Base-by-base conservation (phyloP, 257 asterid genomes). In the Rauvolfia tetraphylla region DNA sequence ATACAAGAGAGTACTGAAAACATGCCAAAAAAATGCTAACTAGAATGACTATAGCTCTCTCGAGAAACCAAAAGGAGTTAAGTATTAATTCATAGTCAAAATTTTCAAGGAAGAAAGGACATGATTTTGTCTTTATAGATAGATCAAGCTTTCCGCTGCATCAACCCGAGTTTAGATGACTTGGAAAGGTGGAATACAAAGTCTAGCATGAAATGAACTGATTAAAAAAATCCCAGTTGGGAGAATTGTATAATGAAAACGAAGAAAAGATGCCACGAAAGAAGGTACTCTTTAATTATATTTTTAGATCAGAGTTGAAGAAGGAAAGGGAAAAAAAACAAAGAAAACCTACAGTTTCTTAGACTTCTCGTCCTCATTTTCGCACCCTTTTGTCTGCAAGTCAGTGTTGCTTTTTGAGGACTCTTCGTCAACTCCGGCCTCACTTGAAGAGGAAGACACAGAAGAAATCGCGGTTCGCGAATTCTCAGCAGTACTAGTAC, bases 381-480 rank as follows among this genome's bases (percentile, higher is more conserved):
- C 89, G 81, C 86, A 76, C 74, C 49, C 83, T 76, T 77, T 77
- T 1, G 72, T 38, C 76, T 65, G 71, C 75, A 76, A 74, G 78
- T 84, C 86, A 25, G 76, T 81, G 79, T 87, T 85, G 83, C 79
- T 80, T 78, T 89, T 90, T 68, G 86, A 86, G 63, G 88, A 86
- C 71, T 85, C 95, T 69, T 88, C 97, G 46, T 89, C 95, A n/a
- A 72, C 87, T n/a, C 88, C 91, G 7, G 73, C 87, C 54, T 89
- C 97, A 42, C 87, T 88, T 8, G 96, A 92, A 29, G 91, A 87
- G 49, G 81, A 49, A 31, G 93, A 89, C 8, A 75, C 82, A n/a
- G 90, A 80, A 8, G 95, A 91, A 73, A 72, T 86, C 1, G 82
- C 85, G 38, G 85, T 80, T 58, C 74, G 23, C 9, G 86, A 89